A percentile compares a stretch with the other conserved stretches of the same genome.
These are phyloP conservation scores for Podila epicladia DNA, from an alignment of 192 early-diverging fungal genomes.

Conservation along the genomic window DNA sequence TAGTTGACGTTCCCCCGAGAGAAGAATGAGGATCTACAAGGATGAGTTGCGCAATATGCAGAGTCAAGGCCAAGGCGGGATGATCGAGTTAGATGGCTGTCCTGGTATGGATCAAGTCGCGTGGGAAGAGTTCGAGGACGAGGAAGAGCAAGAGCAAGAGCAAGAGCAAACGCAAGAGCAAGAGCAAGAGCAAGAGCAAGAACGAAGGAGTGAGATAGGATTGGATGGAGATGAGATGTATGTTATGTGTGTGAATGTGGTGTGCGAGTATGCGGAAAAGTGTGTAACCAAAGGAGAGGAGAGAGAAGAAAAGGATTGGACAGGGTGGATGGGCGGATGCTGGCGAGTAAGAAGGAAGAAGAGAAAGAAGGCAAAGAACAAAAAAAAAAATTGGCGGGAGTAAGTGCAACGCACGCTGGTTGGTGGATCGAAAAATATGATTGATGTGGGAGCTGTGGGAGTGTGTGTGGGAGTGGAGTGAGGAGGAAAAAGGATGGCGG, in stretches of 20 bases:
- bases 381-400: background rate
- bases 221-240: background rate
- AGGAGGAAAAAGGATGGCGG: background rate
- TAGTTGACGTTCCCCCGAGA: background rate
- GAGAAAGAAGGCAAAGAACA: background rate
- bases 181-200: background rate
- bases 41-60: too few species aligned
- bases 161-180: background rate
- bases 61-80: too few species aligned
- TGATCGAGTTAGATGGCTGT: too few species aligned
- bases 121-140: background rate
- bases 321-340: background rate
- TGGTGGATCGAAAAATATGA: constrained; percentile 22
- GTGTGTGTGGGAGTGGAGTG: background rate
- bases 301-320: background rate
- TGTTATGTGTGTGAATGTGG: background rate
- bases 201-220: background rate
- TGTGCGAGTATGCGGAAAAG: background rate
- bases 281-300: background rate
- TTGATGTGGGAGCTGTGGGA: background rate
- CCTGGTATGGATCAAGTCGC: background rate
- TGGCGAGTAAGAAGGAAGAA: background rate
- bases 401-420: constrained; percentile 22
- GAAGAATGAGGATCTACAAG: too few species aligned
- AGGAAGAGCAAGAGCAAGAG: background rate